phyloP scores from a whole-genome alignment of 768 basidiomycete species.

The Pisolithus sp. region DNA sequence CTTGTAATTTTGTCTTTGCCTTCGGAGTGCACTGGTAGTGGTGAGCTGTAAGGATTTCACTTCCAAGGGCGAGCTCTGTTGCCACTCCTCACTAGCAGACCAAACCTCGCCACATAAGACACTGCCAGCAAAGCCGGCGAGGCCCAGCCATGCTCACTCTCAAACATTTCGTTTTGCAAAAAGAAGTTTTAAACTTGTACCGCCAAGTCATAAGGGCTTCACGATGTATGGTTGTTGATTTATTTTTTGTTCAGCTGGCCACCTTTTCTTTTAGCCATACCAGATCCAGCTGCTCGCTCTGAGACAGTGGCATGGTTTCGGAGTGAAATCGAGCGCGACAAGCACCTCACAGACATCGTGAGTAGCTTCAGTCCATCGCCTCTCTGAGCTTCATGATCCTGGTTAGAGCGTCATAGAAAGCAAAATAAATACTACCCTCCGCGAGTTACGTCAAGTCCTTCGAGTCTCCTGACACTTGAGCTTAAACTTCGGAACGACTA shows the following conservation, averaged over 20 bases:
- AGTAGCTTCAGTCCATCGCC: constrained; percentile 1
- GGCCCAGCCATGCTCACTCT: constrained; percentile 35
- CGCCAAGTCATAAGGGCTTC: constrained; percentile 64
- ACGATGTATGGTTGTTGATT: constrained; percentile 38
- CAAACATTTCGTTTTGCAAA: constrained; percentile 70
- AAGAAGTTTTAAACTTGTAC: constrained; percentile 56
- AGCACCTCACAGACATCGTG: constrained; percentile 52
- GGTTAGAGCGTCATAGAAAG: constrained; percentile 54
- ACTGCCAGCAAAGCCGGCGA: background rate
- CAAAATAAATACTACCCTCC: constrained; percentile 45
- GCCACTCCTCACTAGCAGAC: background rate
- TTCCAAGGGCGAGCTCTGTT: background rate
- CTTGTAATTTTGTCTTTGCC: too few relatives aligned
- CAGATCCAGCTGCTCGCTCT: constrained; percentile 49
- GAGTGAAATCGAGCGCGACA: constrained; percentile 60
- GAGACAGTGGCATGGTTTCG: constrained; percentile 75
- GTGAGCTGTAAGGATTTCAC: too few relatives aligned
- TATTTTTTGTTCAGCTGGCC: background rate
- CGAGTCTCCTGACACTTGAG: constrained; percentile 12
- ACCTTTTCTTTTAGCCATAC: constrained; percentile 43
- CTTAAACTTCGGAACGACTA: too few relatives aligned
- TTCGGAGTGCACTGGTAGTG: too few relatives aligned
- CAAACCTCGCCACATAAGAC: background rate
- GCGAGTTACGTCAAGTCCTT: constrained; percentile 59
- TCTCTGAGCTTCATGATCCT: constrained; percentile 9